Conservation (phyloP, 2,329 filamentous ascomycete genomes). For the Alternaria atra region DNA sequence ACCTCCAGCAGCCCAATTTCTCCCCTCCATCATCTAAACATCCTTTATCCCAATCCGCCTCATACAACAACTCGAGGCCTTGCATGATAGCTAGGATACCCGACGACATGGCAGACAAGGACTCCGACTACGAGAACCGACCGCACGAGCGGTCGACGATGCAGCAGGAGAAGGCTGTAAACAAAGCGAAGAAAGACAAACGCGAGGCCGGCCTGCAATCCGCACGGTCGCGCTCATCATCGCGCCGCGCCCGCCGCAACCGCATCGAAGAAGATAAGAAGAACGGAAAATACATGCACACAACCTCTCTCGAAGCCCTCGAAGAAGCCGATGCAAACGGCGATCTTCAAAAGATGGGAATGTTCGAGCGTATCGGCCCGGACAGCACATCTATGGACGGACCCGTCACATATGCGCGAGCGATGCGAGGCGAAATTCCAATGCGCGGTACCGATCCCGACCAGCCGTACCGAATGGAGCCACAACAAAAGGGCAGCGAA, state of each 20-base stretch:
- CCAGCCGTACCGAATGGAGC: slow-evolving; percentile 55
- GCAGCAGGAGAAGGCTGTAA: slow-evolving; percentile 58
- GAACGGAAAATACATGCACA: slow-evolving; percentile 63
- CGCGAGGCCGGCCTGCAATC: slow-evolving; percentile 51
- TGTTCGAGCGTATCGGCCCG: slow-evolving; percentile 65
- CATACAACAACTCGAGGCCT: slow-evolving; percentile 3
- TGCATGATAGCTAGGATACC: slow-evolving; percentile 30
- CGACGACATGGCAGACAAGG: slow-evolving; percentile 44
- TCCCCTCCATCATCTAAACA: slow-evolving; percentile 7
- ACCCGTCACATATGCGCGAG: slow-evolving; percentile 63
- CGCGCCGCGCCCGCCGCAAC: slow-evolving; percentile 58
- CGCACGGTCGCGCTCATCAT: slow-evolving; percentile 58
- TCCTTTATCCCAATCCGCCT: neutral
- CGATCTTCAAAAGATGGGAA: slow-evolving; percentile 58
- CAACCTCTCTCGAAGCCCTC: slow-evolving; percentile 58
- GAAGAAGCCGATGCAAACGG: slow-evolving; percentile 62
- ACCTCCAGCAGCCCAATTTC: neutral
- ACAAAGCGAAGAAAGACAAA: slow-evolving; percentile 52
- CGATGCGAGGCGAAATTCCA: slow-evolving; percentile 64
- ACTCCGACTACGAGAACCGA: slow-evolving; percentile 40
- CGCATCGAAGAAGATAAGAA: slow-evolving; percentile 56
- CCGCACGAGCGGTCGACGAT: slow-evolving; percentile 54
- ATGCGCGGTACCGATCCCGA: slow-evolving; percentile 62
- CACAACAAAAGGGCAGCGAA: slow-evolving; percentile 53
- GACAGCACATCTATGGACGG: slow-evolving; percentile 66